Evolutionary conservation across 1,284 basidiomycete genomes (phyloP).

Genomic region (Malassezia vespertilionis): DNA sequence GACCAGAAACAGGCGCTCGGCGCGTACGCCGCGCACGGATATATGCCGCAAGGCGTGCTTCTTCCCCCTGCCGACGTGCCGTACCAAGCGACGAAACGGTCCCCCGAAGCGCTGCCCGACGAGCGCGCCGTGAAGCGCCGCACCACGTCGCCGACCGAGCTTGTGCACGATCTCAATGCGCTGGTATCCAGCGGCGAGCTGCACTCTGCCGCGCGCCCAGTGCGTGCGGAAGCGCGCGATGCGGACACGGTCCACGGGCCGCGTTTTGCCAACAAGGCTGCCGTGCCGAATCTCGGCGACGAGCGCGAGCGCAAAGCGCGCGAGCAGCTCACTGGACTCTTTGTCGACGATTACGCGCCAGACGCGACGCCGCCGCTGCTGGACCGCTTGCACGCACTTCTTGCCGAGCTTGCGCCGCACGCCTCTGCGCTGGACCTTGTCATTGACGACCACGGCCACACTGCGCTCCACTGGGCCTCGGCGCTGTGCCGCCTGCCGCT

Average conservation of each 20-base stretch:
- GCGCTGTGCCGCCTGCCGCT: slow-evolving; percentile 59
- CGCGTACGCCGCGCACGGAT: slow-evolving; percentile 31
- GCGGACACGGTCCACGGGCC: slow-evolving; percentile 20
- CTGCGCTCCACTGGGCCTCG: slow-evolving; percentile 83
- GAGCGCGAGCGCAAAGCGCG: slow-evolving; percentile 40
- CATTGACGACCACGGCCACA: slow-evolving; percentile 81
- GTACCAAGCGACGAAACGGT: too few species aligned
- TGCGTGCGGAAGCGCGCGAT: slow-evolving; percentile 20
- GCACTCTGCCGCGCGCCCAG: slow-evolving; percentile 31
- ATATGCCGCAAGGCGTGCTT: slow-evolving; percentile 32
- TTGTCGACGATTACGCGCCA: slow-evolving; percentile 27
- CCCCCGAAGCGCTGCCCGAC: not conserved
- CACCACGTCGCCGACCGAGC: slow-evolving; percentile 25
- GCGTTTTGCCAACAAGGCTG: slow-evolving; percentile 41
- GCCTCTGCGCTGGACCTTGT: slow-evolving; percentile 49
- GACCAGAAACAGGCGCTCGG: slow-evolving; percentile 27
- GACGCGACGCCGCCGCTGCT: slow-evolving; percentile 48
- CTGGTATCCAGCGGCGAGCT: slow-evolving; percentile 34
- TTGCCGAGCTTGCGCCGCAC: slow-evolving; percentile 53
- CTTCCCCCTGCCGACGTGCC: slow-evolving; percentile 17
- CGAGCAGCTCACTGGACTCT: slow-evolving; percentile 35
- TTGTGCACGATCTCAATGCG: slow-evolving; percentile 41
- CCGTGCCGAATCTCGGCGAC: slow-evolving; percentile 33
- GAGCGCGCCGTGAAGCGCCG: slow-evolving; percentile 12
- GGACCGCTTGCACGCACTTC: slow-evolving; percentile 58